Conservation (phyloP, 1,139 yeast genomes). For the Zygosaccharomyces sapae region DNA sequence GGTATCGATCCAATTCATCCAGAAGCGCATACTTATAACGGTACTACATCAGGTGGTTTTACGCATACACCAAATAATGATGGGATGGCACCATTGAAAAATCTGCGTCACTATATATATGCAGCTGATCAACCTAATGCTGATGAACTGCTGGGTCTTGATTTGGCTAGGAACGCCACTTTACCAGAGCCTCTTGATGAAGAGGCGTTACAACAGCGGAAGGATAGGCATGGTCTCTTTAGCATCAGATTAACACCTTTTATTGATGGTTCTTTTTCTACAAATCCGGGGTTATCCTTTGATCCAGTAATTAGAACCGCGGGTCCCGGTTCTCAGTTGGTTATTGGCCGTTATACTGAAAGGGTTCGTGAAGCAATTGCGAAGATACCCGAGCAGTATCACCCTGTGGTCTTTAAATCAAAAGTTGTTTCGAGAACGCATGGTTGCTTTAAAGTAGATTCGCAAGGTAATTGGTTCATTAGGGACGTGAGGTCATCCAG, state of each 20-base stretch:
- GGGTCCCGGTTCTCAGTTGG: slow-evolving; percentile 56
- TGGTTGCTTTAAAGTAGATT: slow-evolving; percentile 73
- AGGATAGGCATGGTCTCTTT: slow-evolving; percentile 58
- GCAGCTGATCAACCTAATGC: slow-evolving; percentile 32
- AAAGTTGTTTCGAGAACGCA: slow-evolving; percentile 92
- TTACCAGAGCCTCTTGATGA: slow-evolving; percentile 22
- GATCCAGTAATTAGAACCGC: slow-evolving; percentile 78
- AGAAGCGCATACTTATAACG: slow-evolving; percentile 9
- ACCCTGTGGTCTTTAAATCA: slow-evolving; percentile 83
- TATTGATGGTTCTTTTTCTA: slow-evolving; percentile 75
- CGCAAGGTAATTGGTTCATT: slow-evolving; percentile 78
- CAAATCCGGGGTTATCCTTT: slow-evolving; percentile 69
- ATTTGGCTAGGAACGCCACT: slow-evolving; percentile 21
- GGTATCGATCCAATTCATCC: slow-evolving; percentile 15
- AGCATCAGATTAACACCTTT: slow-evolving; percentile 81
- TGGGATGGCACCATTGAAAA: slow-evolving; percentile 23
- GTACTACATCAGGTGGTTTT: slow-evolving; percentile 5
- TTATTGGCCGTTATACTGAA: slow-evolving; percentile 84
- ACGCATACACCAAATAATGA: slow-evolving; percentile 8
- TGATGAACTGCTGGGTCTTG: slow-evolving; percentile 25
- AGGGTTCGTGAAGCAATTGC: slow-evolving; percentile 70
- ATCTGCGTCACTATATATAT: slow-evolving; percentile 34
- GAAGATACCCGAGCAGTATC: slow-evolving; percentile 67
- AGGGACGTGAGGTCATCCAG: slow-evolving; percentile 85
- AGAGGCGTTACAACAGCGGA: slow-evolving; percentile 28